A percentile compares a stretch with the other conserved stretches of the same genome.
phyloP scores from a whole-genome alignment of 768 basidiomycete species.

The Serendipita sp. region DNA sequence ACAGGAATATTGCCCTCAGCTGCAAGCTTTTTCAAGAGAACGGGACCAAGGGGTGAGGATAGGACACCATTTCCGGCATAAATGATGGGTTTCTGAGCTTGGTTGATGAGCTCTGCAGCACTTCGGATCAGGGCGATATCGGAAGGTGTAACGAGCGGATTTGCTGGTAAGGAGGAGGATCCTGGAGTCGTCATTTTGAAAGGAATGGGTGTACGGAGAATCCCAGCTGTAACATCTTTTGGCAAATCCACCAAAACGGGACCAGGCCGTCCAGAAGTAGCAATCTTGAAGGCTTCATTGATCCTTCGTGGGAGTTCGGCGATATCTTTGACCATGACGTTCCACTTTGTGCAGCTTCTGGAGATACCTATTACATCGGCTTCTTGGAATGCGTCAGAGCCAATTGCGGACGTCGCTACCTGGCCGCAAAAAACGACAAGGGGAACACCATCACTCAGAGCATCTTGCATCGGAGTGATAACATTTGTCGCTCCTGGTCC shows the following conservation, averaged over 20 bases:
- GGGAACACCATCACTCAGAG: constrained; percentile 84
- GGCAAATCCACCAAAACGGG: constrained; percentile 97
- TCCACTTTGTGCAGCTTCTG: constrained; percentile 97
- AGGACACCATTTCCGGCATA: constrained; percentile 90
- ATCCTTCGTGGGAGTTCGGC: constrained; percentile 86
- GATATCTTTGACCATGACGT: constrained; percentile 98
- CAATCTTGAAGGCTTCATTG: constrained; percentile 99
- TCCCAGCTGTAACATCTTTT: constrained; percentile 94
- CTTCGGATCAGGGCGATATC: constrained; percentile 57
- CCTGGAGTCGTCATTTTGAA: constrained; percentile 80
- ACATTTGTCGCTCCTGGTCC: constrained; percentile 98
- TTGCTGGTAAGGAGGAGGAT: constrained; percentile 54
- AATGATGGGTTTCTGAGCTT: constrained; percentile 77
- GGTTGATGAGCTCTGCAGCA: constrained; percentile 84
- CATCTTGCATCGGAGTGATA: constrained; percentile 96
- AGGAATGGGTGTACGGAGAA: constrained; percentile 71
- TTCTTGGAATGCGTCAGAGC: constrained; percentile 98
- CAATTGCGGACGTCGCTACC: constrained; percentile 97
- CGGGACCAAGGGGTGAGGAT: constrained; percentile 64
- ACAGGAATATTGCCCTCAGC: constrained; percentile 90
- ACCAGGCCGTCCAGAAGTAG: constrained; percentile 89
- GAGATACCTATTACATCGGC: constrained; percentile 96
- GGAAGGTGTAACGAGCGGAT: constrained; percentile 49
- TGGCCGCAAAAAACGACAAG: constrained; percentile 93
- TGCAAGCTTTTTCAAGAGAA: constrained; percentile 60